phyloP scores from a whole-genome alignment of 345 rosid species.

The Cardamine occulta region DNA sequence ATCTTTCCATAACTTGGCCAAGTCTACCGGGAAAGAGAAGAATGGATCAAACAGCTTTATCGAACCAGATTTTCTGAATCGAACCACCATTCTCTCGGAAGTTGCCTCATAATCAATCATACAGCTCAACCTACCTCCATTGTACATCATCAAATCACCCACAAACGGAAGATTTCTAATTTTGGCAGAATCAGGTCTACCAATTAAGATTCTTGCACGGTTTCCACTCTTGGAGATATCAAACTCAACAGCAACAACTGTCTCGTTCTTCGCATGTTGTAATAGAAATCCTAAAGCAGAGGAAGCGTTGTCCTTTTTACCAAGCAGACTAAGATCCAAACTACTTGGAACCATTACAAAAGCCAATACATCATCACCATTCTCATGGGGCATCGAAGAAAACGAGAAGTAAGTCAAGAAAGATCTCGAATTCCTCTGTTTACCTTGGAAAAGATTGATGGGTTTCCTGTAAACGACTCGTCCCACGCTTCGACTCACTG shows the following conservation, averaged over 20 bases:
- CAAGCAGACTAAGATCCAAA: slow-evolving; percentile 47
- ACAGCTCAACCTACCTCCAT: slow-evolving; percentile 63
- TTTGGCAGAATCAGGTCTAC: slow-evolving; percentile 57
- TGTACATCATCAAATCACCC: slow-evolving; percentile 39
- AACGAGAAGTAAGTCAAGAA: slow-evolving; percentile 89
- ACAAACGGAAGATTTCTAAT: slow-evolving; percentile 42
- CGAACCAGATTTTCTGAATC: slow-evolving; percentile 38
- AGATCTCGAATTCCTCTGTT: slow-evolving; percentile 50
- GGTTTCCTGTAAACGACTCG: slow-evolving; percentile 66
- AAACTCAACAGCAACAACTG: slow-evolving; percentile 54
- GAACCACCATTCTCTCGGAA: slow-evolving; percentile 61
- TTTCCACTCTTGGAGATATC: slow-evolving; percentile 49
- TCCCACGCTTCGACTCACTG: slow-evolving; percentile 53
- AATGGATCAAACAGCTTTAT: slow-evolving; percentile 63
- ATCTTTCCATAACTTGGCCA: slow-evolving; percentile 54
- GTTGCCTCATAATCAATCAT: slow-evolving; percentile 80
- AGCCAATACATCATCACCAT: slow-evolving; percentile 55
- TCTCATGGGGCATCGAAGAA: slow-evolving; percentile 51
- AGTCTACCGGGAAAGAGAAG: slow-evolving; percentile 57
- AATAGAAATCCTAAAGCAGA: slow-evolving; percentile 42
- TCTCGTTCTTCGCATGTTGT: slow-evolving; percentile 10
- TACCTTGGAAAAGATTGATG: slow-evolving; percentile 70
- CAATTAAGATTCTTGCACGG: slow-evolving; percentile 58
- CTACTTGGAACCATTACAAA: slow-evolving; percentile 66
- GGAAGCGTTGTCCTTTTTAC: slow-evolving; percentile 37